Evolutionary conservation across 176 grass and related monocot species (phyloP).

Genomic region (Triticum timopheevii): DNA sequence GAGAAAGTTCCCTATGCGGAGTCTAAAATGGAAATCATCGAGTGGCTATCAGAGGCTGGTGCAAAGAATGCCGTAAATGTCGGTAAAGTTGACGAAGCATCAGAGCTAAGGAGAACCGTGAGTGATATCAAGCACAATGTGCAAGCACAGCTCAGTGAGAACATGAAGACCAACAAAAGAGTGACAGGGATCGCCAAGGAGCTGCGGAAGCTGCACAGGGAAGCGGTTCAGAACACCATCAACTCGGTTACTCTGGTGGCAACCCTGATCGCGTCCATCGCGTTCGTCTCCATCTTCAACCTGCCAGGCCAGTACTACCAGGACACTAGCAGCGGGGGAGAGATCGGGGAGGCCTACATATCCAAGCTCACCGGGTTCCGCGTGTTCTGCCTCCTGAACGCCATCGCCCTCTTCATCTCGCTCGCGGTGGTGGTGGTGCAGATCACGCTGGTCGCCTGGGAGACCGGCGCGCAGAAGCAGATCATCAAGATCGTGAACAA

Average conservation of each 20-base stretch:
- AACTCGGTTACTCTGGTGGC: constrained; percentile 96
- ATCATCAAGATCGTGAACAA: constrained; percentile 93
- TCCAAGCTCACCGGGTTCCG: constrained; percentile 58
- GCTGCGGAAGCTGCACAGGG: constrained; percentile 80
- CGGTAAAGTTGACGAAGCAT: constrained; percentile 70
- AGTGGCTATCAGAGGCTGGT: constrained; percentile 75
- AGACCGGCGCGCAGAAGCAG: constrained; percentile 87
- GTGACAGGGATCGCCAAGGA: constrained; percentile 92
- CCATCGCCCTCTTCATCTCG: constrained; percentile 89
- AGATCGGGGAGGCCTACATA: constrained; percentile 59
- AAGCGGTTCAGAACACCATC: constrained; percentile 97
- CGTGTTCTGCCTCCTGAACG: constrained; percentile 87
- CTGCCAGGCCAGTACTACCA: constrained; percentile 79
- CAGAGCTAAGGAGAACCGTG: constrained; percentile 88
- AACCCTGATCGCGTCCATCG: constrained; percentile 91
- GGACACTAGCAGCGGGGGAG: background rate
- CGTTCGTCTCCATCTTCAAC: constrained; percentile 94
- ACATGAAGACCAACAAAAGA: constrained; percentile 88
- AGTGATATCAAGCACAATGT: constrained; percentile 99
- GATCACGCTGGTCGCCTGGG: constrained; percentile 98
- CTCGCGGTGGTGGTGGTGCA: constrained; percentile 96
- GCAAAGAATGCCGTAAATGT: constrained; percentile 89
- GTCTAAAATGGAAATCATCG: constrained; percentile 84
- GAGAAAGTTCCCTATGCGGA: constrained; percentile 96
- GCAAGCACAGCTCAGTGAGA: constrained; percentile 85